phyloP scores from a whole-genome alignment of 768 basidiomycete genomes.

The Omphalotus guepiniiformis region DNA sequence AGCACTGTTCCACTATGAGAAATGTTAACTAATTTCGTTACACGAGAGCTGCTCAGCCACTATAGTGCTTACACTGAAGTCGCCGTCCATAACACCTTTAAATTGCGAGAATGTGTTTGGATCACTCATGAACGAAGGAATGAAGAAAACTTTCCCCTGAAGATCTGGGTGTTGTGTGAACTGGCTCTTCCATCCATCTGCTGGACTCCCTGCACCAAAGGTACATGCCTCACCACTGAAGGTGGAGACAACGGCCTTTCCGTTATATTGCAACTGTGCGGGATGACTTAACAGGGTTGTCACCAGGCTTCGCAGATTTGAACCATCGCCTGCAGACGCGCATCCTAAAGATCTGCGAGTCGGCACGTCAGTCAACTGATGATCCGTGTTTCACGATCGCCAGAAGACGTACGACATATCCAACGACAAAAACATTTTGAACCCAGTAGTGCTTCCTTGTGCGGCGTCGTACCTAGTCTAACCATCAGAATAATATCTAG shows the following conservation, averaged over 20 bases:
- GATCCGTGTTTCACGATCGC: conserved; percentile 1
- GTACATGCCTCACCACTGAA: conserved; percentile 68
- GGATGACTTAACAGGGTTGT: conserved; percentile 49
- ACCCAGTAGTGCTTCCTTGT: conserved; percentile 42
- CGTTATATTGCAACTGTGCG: conserved; percentile 45
- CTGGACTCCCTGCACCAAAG: conserved; percentile 52
- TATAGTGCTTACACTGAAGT: conserved; percentile 55
- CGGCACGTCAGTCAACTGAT: too few relatives aligned
- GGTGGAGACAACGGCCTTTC: conserved; percentile 51
- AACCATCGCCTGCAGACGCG: conserved; percentile 40
- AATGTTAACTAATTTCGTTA: conserved; percentile 9
- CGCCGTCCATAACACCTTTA: conserved; percentile 48
- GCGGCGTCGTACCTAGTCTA: conserved; percentile 57
- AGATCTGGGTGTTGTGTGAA: conserved; percentile 46
- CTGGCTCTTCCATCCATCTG: conserved; percentile 54
- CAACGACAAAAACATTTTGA: conserved; percentile 74
- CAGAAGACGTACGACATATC: conserved; percentile 62
- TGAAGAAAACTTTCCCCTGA: conserved; percentile 51
- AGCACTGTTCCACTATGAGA: conserved; percentile 64
- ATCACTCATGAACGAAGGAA: conserved; percentile 67
- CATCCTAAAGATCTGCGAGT: conserved; percentile 52
- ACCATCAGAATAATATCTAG: background rate
- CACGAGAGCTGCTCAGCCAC: conserved; percentile 43
- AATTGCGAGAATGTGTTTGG: conserved; percentile 45
- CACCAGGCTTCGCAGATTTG: conserved; percentile 49